These are phyloP conservation scores for Ogataea henricii DNA, from an alignment of 805 yeast species.

Conservation along the genomic window DNA sequence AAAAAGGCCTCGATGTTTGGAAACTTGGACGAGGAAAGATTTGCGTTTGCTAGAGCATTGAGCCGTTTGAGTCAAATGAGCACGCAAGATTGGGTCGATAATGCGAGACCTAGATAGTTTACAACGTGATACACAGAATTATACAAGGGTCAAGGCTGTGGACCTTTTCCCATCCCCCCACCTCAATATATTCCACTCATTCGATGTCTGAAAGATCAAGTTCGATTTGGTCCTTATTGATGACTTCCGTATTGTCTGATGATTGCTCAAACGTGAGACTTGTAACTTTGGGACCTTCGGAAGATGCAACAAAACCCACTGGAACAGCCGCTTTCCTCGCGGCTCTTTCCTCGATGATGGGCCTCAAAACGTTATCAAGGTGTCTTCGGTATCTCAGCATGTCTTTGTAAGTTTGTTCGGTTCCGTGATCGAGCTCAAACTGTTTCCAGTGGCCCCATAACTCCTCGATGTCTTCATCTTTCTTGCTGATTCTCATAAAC, in stretches of 20 bases:
- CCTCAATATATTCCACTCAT: slow-evolving; percentile 7
- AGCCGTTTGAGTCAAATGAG: slow-evolving; percentile 93
- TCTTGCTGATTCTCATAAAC: slow-evolving; percentile 34
- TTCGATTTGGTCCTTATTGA: slow-evolving; percentile 64
- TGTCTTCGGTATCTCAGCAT: slow-evolving; percentile 65
- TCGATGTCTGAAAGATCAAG: slow-evolving; percentile 44
- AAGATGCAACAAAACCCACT: slow-evolving; percentile 51
- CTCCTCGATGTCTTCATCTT: slow-evolving; percentile 28
- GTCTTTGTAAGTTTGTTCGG: slow-evolving; percentile 68
- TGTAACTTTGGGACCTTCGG: slow-evolving; percentile 38
- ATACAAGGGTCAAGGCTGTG: too few species aligned
- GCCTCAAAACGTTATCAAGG: slow-evolving; percentile 21
- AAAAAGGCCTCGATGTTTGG: slow-evolving; percentile 76
- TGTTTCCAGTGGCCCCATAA: slow-evolving; percentile 73
- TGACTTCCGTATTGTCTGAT: slow-evolving; percentile 6
- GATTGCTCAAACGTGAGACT: slow-evolving; percentile 23
- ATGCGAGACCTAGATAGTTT: slow-evolving; percentile 18
- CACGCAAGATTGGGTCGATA: slow-evolving; percentile 85
- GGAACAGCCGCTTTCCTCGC: slow-evolving; percentile 31
- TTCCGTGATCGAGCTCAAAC: slow-evolving; percentile 74
- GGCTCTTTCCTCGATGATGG: slow-evolving; percentile 24
- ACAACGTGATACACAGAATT: slow-evolving; percentile 5
- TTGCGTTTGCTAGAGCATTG: slow-evolving; percentile 95
- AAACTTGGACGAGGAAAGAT: slow-evolving; percentile 84
- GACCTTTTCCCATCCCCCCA: neutral